Evolutionary conservation across 2,329 filamentous ascomycete genomes (phyloP).

Genomic region (Paramyrothecium roridum): DNA sequence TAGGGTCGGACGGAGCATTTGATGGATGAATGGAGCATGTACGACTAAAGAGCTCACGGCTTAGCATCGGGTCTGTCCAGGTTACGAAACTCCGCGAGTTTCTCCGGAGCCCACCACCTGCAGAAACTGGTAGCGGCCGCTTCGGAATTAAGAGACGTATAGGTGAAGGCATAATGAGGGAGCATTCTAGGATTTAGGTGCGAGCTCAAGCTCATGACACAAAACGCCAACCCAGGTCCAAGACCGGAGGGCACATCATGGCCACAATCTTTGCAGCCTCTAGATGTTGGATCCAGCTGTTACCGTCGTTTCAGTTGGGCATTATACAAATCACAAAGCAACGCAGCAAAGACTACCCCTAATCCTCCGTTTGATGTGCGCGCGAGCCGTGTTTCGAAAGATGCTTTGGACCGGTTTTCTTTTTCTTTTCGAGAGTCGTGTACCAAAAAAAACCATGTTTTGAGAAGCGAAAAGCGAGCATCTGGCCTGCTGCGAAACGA

Average conservation of each 20-base stretch:
- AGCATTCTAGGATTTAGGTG: background rate
- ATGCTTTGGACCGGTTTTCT: no score
- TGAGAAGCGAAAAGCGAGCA: no score
- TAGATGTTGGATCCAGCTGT: background rate
- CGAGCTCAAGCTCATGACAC: background rate
- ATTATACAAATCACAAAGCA: background rate
- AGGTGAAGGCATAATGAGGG: background rate
- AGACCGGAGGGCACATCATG: background rate
- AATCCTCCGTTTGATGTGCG: background rate
- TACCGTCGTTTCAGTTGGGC: background rate
- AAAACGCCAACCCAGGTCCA: background rate
- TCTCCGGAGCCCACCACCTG: background rate
- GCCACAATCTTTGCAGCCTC: background rate
- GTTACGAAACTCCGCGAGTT: background rate
- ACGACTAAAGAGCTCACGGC: constrained; percentile 23
- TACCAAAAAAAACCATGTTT: no score
- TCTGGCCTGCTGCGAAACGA: no score
- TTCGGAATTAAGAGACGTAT: background rate
- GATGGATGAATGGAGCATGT: constrained; percentile 21
- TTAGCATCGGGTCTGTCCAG: constrained; percentile 2
- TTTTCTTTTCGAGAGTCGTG: no score
- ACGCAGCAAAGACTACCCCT: background rate
- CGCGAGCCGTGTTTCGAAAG: background rate
- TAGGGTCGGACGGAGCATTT: constrained; percentile 4
- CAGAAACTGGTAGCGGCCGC: background rate